These are phyloP conservation scores for Penicillium sp. DNA, from an alignment of 2,329 filamentous ascomycete genomes.

Conservation along the genomic window DNA sequence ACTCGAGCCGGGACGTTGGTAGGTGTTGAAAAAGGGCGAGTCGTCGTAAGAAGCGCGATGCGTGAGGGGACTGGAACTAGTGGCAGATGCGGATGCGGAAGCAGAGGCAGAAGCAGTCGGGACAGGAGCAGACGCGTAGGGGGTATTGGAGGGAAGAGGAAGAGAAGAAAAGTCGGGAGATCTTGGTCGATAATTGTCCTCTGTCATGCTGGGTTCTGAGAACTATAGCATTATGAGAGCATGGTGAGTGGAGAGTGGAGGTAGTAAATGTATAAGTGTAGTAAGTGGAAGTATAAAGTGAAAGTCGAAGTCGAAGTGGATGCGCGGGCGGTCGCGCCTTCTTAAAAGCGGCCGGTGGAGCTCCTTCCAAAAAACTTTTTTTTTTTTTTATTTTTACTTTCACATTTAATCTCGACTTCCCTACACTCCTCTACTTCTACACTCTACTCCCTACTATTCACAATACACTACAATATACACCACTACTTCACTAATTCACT, in stretches of 20 bases:
- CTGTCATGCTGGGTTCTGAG: slow-evolving; percentile 44
- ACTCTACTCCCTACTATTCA: too few relatives aligned
- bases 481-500: neutral
- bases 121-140: slow-evolving; percentile 28
- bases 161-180: slow-evolving; percentile 56
- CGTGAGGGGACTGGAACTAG: slow-evolving; percentile 34
- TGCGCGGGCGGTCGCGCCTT: slow-evolving; percentile 33
- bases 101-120: neutral
- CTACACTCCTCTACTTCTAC: neutral
- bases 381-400: slow-evolving; percentile 10
- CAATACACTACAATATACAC: neutral
- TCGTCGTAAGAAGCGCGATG: slow-evolving; percentile 52
- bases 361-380: slow-evolving; percentile 1
- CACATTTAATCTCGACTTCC: slow-evolving; percentile 1
- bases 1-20: slow-evolving; percentile 33
- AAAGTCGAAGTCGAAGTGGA: slow-evolving; percentile 5
- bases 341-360: slow-evolving; percentile 35
- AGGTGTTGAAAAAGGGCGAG: slow-evolving; percentile 49
- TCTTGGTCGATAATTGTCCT: slow-evolving; percentile 52
- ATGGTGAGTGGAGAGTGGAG: neutral
- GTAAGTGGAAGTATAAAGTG: neutral
- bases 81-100: slow-evolving; percentile 32
- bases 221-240: neutral
- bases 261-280: neutral
- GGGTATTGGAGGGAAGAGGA: slow-evolving; percentile 43